Base-by-base conservation (phyloP, 2,329 filamentous ascomycete genomes). In the Colletotrichum sp. region DNA sequence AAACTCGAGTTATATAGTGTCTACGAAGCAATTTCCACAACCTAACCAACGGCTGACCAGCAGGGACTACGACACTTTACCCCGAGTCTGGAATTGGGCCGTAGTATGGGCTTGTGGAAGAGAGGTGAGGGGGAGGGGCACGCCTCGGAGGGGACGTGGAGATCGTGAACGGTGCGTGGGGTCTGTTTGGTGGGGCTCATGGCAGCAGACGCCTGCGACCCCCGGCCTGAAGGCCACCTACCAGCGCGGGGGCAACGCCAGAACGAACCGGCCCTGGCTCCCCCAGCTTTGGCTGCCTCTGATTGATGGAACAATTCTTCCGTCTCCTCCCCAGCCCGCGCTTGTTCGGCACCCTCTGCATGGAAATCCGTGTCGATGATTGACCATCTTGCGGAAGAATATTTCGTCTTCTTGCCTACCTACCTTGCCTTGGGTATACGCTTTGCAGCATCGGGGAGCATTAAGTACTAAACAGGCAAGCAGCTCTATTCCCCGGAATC, bases 221-320 rank as follows among this genome's bases (percentile, higher is more conserved):
- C 57, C 71, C 62, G 62, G 58, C 64, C 70, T 58, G 33, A 51
- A 54, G 69, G 38, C 72, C 63, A 68, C 67, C 47, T 70, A 67
- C 61, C 38, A 65, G 59, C 71, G 71, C 70, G 31, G 68, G 66
- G 69, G 47, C 36, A 34, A 31, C 24, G n/a, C 63, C 55, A 57
- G 24, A n/a, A 36, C 43, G 58, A 71, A 65, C 57, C 69, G 66
- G 72, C 68, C 58, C 62, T 70, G 66, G 73, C 55, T 18, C 43
- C 57, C 57, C 15, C 54, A 31, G 57, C 24, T 69, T 57, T 36
- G n/a, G 16, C 65, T 51, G 29, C 58, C 55, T 75, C n/a, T 79
- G 76, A 81, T 81, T 81, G 80, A 79, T 78, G 80, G 80, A 81
- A 76, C 78, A 81, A 81, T 78, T 76, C 51, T 29, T 71, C 71